Evolutionary conservation across 2,329 filamentous ascomycete genomes (phyloP).

Genomic region (Aspergillus clavatus): DNA sequence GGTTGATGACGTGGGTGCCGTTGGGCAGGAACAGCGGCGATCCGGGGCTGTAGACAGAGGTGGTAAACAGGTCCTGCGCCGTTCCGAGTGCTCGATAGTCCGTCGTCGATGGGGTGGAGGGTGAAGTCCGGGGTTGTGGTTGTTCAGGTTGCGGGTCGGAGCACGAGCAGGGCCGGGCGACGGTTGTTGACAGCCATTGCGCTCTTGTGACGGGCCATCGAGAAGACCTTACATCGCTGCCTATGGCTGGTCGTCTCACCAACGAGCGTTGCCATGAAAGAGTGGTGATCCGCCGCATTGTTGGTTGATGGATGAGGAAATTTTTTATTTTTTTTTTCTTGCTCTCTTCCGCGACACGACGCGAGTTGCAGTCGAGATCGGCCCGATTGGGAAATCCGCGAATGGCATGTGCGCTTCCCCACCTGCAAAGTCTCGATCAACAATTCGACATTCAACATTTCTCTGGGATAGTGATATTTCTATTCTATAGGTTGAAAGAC

Average conservation of each 20-base stretch:
- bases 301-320: constrained; percentile 1
- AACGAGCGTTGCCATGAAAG: constrained; percentile 7
- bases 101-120: constrained; percentile 33
- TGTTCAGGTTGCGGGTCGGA: constrained; percentile 18
- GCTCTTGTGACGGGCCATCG: constrained; percentile 2
- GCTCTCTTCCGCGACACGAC: constrained; percentile 13
- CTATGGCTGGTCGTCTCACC: not conserved
- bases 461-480: too few relatives aligned
- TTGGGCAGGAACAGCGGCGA: constrained; percentile 81
- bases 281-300: constrained; percentile 18
- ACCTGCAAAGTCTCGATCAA: not conserved
- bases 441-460: not conserved
- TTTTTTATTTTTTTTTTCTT: constrained; percentile 7
- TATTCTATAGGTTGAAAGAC: too few relatives aligned
- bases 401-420: not conserved
- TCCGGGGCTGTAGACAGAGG: constrained; percentile 73
- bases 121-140: constrained; percentile 14
- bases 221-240: not conserved
- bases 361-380: constrained; percentile 2
- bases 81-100: constrained; percentile 50
- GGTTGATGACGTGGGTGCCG: constrained; percentile 77
- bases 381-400: constrained; percentile 10
- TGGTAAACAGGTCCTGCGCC: constrained; percentile 70
- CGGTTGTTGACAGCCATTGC: constrained; percentile 21
- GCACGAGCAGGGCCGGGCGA: constrained; percentile 26